Evolutionary conservation across 768 basidiomycete species (phyloP).

Genomic region (Tubosaeta sp.): DNA sequence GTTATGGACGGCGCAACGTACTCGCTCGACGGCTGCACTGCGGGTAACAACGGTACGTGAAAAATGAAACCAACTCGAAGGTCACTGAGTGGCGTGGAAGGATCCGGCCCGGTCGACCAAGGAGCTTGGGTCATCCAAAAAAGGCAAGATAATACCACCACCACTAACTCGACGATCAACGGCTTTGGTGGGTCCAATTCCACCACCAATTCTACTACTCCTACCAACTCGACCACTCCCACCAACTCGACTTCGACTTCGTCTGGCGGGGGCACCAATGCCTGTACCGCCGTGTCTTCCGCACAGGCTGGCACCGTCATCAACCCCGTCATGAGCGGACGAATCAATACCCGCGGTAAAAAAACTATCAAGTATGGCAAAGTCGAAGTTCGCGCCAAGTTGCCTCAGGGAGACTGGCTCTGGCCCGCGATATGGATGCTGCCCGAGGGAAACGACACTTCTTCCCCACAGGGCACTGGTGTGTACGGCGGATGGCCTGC

Average conservation of each 20-base stretch:
- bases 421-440: slow-evolving; percentile 34
- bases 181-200: slow-evolving; percentile 3
- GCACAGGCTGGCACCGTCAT: slow-evolving; percentile 33
- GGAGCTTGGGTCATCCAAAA: slow-evolving; percentile 26
- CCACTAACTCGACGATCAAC: neutral
- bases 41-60: slow-evolving; percentile 1
- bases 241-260: slow-evolving; percentile 25
- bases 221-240: slow-evolving; percentile 22
- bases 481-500: slow-evolving; percentile 43
- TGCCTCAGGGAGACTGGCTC: slow-evolving; percentile 50
- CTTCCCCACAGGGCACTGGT: slow-evolving; percentile 15
- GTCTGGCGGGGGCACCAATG: slow-evolving; percentile 12
- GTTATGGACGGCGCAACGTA: slow-evolving; percentile 40
- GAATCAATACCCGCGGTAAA: slow-evolving; percentile 48
- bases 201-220: slow-evolving; percentile 13
- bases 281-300: slow-evolving; percentile 43
- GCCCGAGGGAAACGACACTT: slow-evolving; percentile 22
- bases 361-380: slow-evolving; percentile 51
- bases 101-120: slow-evolving; percentile 12
- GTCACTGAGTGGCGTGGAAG: neutral
- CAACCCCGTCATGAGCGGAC: slow-evolving; percentile 52
- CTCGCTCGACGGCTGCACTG: slow-evolving; percentile 36
- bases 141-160: slow-evolving; percentile 21
- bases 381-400: slow-evolving; percentile 56
- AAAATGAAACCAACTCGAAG: no score